Conservation (phyloP, 495 filamentous ascomycete genomes). For the Arthonia radiata region DNA sequence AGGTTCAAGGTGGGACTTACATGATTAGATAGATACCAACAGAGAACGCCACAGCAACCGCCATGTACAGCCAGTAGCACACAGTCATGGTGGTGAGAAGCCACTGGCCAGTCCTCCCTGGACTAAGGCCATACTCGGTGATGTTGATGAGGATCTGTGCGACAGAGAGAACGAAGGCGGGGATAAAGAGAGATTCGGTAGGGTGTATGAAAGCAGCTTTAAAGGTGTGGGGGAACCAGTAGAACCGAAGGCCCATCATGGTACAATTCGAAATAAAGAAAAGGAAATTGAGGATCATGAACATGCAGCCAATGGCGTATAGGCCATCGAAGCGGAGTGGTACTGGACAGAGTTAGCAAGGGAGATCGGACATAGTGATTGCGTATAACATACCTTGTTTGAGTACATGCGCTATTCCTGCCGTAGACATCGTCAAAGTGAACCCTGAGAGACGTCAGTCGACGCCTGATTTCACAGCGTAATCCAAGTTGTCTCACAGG, state of each 20-base stretch:
- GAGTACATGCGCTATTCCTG: constrained; percentile 59
- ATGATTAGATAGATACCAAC: constrained; percentile 50
- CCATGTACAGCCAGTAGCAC: constrained; percentile 52
- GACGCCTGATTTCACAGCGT: no score
- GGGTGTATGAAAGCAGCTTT: constrained; percentile 49
- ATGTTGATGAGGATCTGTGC: constrained; percentile 61
- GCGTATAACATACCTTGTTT: constrained; percentile 28
- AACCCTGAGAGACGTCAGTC: no score
- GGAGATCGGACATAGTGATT: constrained; percentile 1
- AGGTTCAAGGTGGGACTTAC: constrained; percentile 11
- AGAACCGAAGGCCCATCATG: constrained; percentile 45
- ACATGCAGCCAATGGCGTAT: constrained; percentile 41
- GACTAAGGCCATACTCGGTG: constrained; percentile 43
- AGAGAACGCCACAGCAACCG: constrained; percentile 34
- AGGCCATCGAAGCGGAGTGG: constrained; percentile 46
- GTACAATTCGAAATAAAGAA: constrained; percentile 45
- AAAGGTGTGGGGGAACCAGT: constrained; percentile 45
- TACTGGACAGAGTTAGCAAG: constrained; percentile 19
- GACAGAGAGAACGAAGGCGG: constrained; percentile 41
- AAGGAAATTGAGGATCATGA: constrained; percentile 52
- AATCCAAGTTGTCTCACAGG: no score
- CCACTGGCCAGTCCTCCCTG: constrained; percentile 37
- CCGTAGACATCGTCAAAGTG: constrained; percentile 54
- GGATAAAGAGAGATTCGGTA: constrained; percentile 57
- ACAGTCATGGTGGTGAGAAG: constrained; percentile 33